phyloP scores from a whole-genome alignment of 352 stramenopile species.

The Pythium insidiosum region DNA sequence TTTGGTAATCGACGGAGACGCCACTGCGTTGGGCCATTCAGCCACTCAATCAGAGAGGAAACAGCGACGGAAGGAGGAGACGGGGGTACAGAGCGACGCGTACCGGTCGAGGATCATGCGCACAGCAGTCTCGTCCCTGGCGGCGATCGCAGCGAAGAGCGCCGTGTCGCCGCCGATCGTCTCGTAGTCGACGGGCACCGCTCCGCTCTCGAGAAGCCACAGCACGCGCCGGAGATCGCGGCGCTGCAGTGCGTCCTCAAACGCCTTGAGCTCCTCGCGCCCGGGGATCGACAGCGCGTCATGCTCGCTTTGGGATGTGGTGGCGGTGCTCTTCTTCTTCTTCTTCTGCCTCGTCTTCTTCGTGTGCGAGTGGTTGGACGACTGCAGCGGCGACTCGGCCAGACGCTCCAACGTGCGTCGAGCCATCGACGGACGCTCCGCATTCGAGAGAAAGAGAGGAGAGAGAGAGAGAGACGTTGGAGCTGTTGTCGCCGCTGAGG shows the following conservation, averaged over 20 bases:
- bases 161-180: conserved; percentile 44
- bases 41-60: too few species aligned
- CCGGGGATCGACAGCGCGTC: too few species aligned
- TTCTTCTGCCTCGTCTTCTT: conserved; percentile 2
- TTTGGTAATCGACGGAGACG: conserved; percentile 43
- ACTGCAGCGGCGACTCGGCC: conserved; percentile 11
- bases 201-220: conserved; percentile 62
- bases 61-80: too few species aligned
- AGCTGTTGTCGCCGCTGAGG: too few species aligned
- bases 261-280: conserved; percentile 22
- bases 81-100: too few species aligned
- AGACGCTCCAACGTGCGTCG: conserved; percentile 9
- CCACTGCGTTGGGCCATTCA: too few species aligned
- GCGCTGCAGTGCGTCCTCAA: conserved; percentile 41
- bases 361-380: not conserved
- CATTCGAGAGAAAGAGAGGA: too few species aligned
- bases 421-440: too few species aligned
- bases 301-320: too few species aligned
- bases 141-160: conserved; percentile 43
- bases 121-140: conserved; percentile 33
- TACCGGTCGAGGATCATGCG: conserved; percentile 38
- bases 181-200: conserved; percentile 41
- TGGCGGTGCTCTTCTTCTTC: too few species aligned
- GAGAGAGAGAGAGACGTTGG: too few species aligned
- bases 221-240: conserved; percentile 53